Evolutionary conservation across 2,329 filamentous ascomycete species (phyloP).

Genomic region (Aspergillus carbonarius): DNA sequence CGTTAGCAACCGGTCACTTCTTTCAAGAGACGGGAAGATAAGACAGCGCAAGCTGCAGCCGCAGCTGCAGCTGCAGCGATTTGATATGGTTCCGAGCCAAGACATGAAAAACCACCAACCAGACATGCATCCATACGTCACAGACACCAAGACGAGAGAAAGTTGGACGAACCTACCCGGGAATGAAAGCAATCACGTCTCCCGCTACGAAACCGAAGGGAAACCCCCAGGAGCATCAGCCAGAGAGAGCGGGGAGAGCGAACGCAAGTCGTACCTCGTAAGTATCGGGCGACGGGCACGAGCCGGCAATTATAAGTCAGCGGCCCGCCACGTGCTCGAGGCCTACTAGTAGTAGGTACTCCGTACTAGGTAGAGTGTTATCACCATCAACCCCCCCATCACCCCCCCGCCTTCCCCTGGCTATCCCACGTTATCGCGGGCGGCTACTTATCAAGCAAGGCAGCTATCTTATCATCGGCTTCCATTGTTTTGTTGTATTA

Average conservation of each 20-base stretch:
- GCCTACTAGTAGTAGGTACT: too few species aligned
- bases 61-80: neutral
- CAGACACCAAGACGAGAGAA: too few species aligned
- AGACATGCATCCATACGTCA: too few species aligned
- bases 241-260: neutral
- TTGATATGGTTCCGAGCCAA: neutral
- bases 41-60: neutral
- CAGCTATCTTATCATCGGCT: neutral
- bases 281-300: neutral
- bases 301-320: slow-evolving; percentile 2
- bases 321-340: slow-evolving; percentile 1
- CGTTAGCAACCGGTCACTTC: neutral
- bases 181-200: neutral
- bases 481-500: slow-evolving; percentile 1
- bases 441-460: neutral
- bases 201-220: neutral
- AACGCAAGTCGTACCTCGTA: neutral
- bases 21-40: neutral
- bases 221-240: neutral
- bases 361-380: too few species aligned
- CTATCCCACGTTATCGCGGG: neutral
- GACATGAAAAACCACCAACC: neutral
- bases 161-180: neutral
- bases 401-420: neutral
- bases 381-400: neutral